These are phyloP conservation scores for Neonectria magnoliae DNA, from an alignment of 2,329 filamentous ascomycete genomes.

Conservation along the genomic window DNA sequence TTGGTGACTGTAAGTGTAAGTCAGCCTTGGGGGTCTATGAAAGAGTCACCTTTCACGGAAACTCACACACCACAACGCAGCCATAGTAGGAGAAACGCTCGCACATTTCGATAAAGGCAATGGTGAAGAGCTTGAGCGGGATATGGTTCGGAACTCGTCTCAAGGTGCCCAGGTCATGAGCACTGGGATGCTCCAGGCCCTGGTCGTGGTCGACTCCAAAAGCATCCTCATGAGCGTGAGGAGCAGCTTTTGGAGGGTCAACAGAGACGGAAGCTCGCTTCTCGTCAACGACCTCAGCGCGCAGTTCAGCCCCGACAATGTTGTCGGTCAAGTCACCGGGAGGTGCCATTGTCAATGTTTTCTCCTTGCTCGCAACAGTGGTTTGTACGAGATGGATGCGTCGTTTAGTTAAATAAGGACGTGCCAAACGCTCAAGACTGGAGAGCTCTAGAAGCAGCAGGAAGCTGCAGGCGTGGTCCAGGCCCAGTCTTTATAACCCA, in stretches of 20 bases:
- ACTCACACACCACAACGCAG: constrained; percentile 70
- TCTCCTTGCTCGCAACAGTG: constrained; percentile 6
- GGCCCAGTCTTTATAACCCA: not conserved
- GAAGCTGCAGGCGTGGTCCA: not conserved
- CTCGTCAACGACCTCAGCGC: constrained; percentile 44
- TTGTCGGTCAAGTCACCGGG: constrained; percentile 50
- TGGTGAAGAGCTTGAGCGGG: constrained; percentile 67
- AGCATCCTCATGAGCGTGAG: not conserved
- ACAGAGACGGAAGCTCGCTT: constrained; percentile 41
- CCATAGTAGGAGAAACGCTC: constrained; percentile 81
- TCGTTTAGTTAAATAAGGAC: not conserved
- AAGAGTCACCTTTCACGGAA: constrained; percentile 18
- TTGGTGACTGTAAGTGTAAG: constrained; percentile 58
- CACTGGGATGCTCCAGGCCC: constrained; percentile 33
- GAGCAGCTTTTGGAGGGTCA: constrained; percentile 13
- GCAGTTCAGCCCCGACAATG: constrained; percentile 43
- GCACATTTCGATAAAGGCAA: constrained; percentile 75
- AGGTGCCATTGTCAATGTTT: constrained; percentile 40
- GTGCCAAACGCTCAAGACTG: constrained; percentile 4
- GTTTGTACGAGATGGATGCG: not conserved
- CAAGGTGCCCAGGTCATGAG: constrained; percentile 59
- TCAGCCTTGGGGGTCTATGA: constrained; percentile 7
- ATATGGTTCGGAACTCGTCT: constrained; percentile 66
- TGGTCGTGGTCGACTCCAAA: constrained; percentile 1
- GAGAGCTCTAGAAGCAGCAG: not conserved